A percentile compares a stretch with the other conserved stretches of the same genome.
Evolutionary conservation across 2,329 filamentous ascomycete genomes (phyloP).

Genomic region (Botrytis sinoallii): DNA sequence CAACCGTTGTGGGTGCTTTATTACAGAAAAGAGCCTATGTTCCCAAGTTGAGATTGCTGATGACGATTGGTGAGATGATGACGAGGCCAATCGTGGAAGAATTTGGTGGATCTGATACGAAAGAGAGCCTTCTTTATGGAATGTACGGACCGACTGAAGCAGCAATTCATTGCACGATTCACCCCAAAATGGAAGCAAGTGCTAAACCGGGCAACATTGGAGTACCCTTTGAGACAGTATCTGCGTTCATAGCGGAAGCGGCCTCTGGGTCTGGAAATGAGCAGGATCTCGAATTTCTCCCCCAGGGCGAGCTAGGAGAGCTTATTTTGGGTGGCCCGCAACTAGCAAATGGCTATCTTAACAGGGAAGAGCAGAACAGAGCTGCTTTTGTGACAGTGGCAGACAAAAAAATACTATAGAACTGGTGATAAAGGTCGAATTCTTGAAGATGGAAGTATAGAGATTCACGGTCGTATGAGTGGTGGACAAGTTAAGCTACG

Average conservation of each 20-base stretch:
- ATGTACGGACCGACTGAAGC: slow-evolving; percentile 96
- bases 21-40: slow-evolving; percentile 64
- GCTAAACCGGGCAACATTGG: slow-evolving; percentile 70
- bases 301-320: slow-evolving; percentile 48
- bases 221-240: slow-evolving; percentile 71
- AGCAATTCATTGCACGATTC: slow-evolving; percentile 83
- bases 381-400: slow-evolving; percentile 66
- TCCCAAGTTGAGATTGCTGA: slow-evolving; percentile 64
- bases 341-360: slow-evolving; percentile 77
- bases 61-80: slow-evolving; percentile 94
- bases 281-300: slow-evolving; percentile 30
- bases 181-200: slow-evolving; percentile 55
- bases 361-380: slow-evolving; percentile 71
- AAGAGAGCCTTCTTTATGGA: slow-evolving; percentile 69
- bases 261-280: slow-evolving; percentile 24
- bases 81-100: slow-evolving; percentile 72
- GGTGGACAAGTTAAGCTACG: slow-evolving; percentile 83
- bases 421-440: slow-evolving; percentile 82
- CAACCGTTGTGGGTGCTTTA: slow-evolving; percentile 78
- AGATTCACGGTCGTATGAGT: slow-evolving; percentile 77
- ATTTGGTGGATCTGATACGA: slow-evolving; percentile 57
- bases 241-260: slow-evolving; percentile 36
- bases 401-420: slow-evolving; percentile 66
- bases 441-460: slow-evolving; percentile 64
- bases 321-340: slow-evolving; percentile 79